phyloP scores from a whole-genome alignment of 2,329 filamentous ascomycete genomes.

The Colletotrichum shisoi region DNA sequence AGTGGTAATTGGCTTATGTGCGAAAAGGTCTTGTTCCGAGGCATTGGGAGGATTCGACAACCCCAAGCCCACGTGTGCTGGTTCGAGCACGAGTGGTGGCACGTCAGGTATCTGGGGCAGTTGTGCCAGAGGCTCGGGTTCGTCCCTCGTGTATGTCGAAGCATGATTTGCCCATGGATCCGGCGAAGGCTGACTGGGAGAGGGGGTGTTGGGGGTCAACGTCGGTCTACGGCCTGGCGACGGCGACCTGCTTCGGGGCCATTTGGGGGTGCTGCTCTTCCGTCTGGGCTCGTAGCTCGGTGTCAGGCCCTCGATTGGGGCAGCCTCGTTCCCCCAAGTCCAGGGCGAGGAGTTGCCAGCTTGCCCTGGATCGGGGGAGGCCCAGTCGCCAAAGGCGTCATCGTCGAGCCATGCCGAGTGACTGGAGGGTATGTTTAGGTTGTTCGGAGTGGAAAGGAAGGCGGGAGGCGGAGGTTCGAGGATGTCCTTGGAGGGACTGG shows the following conservation, averaged over 20 bases:
- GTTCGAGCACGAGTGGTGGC: conserved; percentile 37
- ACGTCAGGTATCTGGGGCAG: conserved; percentile 39
- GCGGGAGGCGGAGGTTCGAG: conserved; percentile 55
- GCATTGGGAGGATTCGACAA: not conserved
- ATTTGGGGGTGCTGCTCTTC: conserved; percentile 52
- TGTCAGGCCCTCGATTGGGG: conserved; percentile 42
- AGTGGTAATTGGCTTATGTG: not conserved
- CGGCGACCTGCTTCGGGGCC: conserved; percentile 51
- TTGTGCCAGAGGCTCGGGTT: conserved; percentile 35
- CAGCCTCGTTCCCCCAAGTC: conserved; percentile 29
- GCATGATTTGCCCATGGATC: conserved; percentile 54
- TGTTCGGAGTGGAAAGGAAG: conserved; percentile 49
- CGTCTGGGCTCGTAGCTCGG: conserved; percentile 47
- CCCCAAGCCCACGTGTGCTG: conserved; percentile 2
- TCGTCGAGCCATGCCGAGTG: conserved; percentile 56
- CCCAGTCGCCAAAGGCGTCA: conserved; percentile 52
- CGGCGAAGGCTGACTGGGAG: conserved; percentile 50
- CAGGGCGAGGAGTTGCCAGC: conserved; percentile 38
- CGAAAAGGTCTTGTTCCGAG: not conserved
- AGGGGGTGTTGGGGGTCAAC: conserved; percentile 46
- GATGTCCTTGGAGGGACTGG: conserved; percentile 47
- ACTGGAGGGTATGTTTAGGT: conserved; percentile 42
- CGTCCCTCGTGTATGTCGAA: conserved; percentile 42
- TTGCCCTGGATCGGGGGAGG: conserved; percentile 43
- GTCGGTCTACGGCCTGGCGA: conserved; percentile 48